Percentiles rank a stretch among this genome's conserved stretches.
Evolutionary conservation across 1,139 yeast genomes (phyloP).

Genomic region (Groenewaldozyma auringiensis): DNA sequence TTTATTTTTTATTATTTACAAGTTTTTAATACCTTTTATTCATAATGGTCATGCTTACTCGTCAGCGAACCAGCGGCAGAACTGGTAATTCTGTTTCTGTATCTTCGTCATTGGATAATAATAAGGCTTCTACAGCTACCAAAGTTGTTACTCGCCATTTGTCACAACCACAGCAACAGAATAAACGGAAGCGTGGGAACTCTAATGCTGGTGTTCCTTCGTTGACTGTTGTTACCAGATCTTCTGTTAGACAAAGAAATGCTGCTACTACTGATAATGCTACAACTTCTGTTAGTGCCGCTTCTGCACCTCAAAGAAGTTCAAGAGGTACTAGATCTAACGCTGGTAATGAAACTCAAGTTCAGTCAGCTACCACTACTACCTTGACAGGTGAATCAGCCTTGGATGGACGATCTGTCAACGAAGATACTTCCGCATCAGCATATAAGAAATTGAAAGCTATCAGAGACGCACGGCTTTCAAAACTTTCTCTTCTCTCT

Average conservation of each 20-base stretch:
- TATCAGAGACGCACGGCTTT: not conserved
- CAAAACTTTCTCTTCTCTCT: not conserved
- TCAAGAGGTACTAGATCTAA: no score
- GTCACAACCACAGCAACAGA: slow-evolving; percentile 7
- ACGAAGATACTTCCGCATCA: not conserved
- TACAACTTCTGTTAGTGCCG: not conserved
- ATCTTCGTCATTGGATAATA: not conserved
- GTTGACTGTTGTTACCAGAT: slow-evolving; percentile 10
- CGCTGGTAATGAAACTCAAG: no score
- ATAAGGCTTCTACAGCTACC: not conserved
- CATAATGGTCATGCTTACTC: slow-evolving; percentile 2
- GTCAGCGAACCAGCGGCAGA: not conserved
- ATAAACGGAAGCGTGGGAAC: slow-evolving; percentile 6
- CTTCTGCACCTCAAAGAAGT: no score
- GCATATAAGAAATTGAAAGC: not conserved
- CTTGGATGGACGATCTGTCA: not conserved
- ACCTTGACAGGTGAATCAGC: not conserved
- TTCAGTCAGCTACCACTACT: not conserved
- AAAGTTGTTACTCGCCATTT: slow-evolving; percentile 4
- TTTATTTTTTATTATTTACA: no score
- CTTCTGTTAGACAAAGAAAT: slow-evolving; percentile 7
- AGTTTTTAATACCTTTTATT: no score
- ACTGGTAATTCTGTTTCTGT: not conserved
- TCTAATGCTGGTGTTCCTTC: slow-evolving; percentile 4
- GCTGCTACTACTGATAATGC: not conserved